Percentiles rank a stretch among this genome's conserved stretches.
Evolutionary conservation across 768 basidiomycete genomes (phyloP).

Genomic region (Tephrocybe sp.): DNA sequence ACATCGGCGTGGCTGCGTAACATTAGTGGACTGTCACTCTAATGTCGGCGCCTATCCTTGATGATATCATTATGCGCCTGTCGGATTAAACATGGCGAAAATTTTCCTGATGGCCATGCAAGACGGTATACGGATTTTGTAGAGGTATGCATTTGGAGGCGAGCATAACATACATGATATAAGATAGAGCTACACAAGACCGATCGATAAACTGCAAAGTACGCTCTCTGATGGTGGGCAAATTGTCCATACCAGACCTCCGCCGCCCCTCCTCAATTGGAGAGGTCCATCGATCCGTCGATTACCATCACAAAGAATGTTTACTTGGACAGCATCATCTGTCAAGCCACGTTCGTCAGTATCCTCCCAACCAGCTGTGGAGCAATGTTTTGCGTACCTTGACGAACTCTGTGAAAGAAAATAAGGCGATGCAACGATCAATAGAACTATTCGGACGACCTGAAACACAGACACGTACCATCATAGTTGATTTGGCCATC

Average conservation of each 20-base stretch:
- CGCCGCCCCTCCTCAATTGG: not conserved
- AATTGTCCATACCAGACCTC: constrained; percentile 1
- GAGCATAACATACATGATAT: constrained; percentile 18
- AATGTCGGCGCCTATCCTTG: not conserved
- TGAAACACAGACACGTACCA: constrained; percentile 40
- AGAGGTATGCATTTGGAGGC: not conserved
- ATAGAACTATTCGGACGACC: not conserved
- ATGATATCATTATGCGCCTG: not conserved
- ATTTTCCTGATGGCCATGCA: not conserved
- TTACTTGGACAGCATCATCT: constrained; percentile 80
- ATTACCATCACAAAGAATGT: constrained; percentile 5
- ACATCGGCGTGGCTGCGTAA: constrained; percentile 13
- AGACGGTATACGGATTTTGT: not conserved
- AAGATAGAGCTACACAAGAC: constrained; percentile 18
- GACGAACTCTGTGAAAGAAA: constrained; percentile 61
- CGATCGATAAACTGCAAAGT: not conserved
- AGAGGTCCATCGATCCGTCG: too few species aligned
- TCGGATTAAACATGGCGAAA: not conserved
- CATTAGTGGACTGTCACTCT: too few species aligned
- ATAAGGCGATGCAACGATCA: constrained; percentile 5
- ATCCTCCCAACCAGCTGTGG: not conserved
- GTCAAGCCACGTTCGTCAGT: constrained; percentile 9
- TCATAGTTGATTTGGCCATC: constrained; percentile 93
- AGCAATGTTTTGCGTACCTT: constrained; percentile 41
- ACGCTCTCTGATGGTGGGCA: not conserved